Conservation (phyloP, 305 asterid species). For the Lippia alba region DNA sequence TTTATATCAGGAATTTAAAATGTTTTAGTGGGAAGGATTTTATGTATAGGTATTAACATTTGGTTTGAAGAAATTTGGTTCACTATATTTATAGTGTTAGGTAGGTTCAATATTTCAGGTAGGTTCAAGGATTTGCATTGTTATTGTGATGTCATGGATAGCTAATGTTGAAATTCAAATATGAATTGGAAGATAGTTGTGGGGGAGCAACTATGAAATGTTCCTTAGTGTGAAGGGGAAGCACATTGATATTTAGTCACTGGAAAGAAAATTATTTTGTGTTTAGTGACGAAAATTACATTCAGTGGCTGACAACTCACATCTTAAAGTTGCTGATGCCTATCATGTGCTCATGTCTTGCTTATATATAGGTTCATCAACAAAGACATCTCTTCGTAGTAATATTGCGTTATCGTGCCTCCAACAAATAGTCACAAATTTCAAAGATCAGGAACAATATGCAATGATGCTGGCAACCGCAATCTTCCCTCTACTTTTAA, state of each 20-base stretch:
- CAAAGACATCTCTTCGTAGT: slow-evolving; percentile 43
- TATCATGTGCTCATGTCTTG: slow-evolving; percentile 28
- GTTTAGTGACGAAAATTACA: not conserved
- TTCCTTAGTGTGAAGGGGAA: not conserved
- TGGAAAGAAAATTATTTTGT: not conserved
- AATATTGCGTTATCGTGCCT: slow-evolving; percentile 67
- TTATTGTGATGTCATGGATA: not conserved
- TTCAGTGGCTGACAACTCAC: slow-evolving; percentile 16
- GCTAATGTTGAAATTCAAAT: not conserved
- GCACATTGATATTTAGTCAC: too few species aligned
- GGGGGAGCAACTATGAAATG: not conserved
- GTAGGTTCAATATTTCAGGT: not conserved
- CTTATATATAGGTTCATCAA: slow-evolving; percentile 61
- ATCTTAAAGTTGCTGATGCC: slow-evolving; percentile 25
- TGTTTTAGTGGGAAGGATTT: not conserved
- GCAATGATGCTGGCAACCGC: slow-evolving; percentile 51
- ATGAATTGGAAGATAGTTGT: slow-evolving; percentile 1
- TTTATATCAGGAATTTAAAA: not conserved
- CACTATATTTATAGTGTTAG: not conserved
- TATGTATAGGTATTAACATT: not conserved
- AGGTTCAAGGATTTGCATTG: not conserved
- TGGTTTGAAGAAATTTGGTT: slow-evolving; percentile 1
- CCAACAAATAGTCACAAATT: slow-evolving; percentile 57
- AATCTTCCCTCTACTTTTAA: slow-evolving; percentile 72
- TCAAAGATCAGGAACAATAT: slow-evolving; percentile 61